A percentile compares a stretch with the other conserved stretches of the same genome.
phyloP scores from a whole-genome alignment of 805 yeast genomes.

The Lipomyces kockii region DNA sequence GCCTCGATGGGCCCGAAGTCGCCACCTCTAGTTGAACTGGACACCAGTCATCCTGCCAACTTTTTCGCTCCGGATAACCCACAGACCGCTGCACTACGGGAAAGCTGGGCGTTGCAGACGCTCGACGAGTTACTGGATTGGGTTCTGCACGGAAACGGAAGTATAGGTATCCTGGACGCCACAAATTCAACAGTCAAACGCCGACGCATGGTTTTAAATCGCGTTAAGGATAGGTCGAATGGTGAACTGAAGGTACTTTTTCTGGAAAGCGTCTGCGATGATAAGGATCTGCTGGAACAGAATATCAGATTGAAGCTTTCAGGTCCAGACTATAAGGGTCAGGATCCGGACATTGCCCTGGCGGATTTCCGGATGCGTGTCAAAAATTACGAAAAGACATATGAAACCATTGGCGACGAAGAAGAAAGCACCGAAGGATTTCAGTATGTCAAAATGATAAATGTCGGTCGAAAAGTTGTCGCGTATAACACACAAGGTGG shows the following conservation, averaged over 20 bases:
- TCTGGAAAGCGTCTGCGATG: slow-evolving; percentile 86
- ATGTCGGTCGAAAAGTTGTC: slow-evolving; percentile 92
- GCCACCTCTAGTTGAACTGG: slow-evolving; percentile 12
- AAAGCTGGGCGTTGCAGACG: slow-evolving; percentile 96
- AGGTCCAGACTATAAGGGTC: slow-evolving; percentile 89
- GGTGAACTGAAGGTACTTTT: slow-evolving; percentile 72
- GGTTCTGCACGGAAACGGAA: slow-evolving; percentile 77
- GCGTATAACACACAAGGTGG: slow-evolving; percentile 77
- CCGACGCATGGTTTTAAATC: slow-evolving; percentile 62
- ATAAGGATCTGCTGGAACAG: slow-evolving; percentile 74
- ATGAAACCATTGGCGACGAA: slow-evolving; percentile 84
- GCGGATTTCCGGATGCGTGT: slow-evolving; percentile 82
- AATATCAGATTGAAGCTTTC: slow-evolving; percentile 82
- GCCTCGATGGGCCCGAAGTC: slow-evolving; percentile 11
- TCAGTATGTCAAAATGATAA: slow-evolving; percentile 93
- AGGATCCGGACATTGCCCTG: slow-evolving; percentile 81
- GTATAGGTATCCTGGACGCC: slow-evolving; percentile 94
- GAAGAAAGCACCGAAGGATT: slow-evolving; percentile 65
- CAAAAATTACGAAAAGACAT: slow-evolving; percentile 82
- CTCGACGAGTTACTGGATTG: slow-evolving; percentile 81
- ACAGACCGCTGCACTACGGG: slow-evolving; percentile 68
- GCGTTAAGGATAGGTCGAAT: slow-evolving; percentile 42
- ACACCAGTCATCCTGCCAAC: slow-evolving; percentile 67
- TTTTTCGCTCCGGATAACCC: slow-evolving; percentile 84
- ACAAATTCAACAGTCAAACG: slow-evolving; percentile 83